Percentiles rank a stretch among this genome's conserved stretches.
Conservation (phyloP, 2,329 filamentous ascomycete species). For the Neocucurbitaria cava region DNA sequence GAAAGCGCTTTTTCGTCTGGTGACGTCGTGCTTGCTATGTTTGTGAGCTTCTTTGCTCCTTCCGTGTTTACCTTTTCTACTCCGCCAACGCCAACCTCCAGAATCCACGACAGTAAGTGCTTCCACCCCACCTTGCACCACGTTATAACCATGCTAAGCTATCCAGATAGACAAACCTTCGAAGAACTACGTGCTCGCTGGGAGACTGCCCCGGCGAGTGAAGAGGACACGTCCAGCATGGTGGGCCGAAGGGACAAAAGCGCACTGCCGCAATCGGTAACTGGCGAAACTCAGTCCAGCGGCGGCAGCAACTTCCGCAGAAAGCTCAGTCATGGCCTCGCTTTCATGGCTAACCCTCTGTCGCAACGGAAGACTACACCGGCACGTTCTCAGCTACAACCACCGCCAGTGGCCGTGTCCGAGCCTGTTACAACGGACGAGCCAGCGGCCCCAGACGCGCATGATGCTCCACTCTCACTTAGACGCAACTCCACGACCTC, state of each 20-base stretch:
- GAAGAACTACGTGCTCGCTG: slow-evolving; percentile 42
- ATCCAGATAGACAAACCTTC: slow-evolving; percentile 42
- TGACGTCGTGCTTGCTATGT: slow-evolving; percentile 18
- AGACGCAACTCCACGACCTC: slow-evolving; percentile 4
- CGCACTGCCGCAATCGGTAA: slow-evolving; percentile 13
- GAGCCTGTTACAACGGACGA: slow-evolving; percentile 12
- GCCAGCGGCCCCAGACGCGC: slow-evolving; percentile 5
- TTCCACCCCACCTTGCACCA: slow-evolving; percentile 12
- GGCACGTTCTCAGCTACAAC: slow-evolving; percentile 15
- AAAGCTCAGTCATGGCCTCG: slow-evolving; percentile 43
- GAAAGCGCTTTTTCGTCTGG: slow-evolving; percentile 3
- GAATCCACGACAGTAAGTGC: slow-evolving; percentile 21
- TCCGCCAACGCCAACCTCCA: slow-evolving; percentile 11
- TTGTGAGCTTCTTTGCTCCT: slow-evolving; percentile 16
- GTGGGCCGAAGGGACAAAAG: slow-evolving; percentile 35
- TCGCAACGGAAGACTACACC: slow-evolving; percentile 36
- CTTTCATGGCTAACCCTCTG: slow-evolving; percentile 41
- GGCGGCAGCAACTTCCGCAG: slow-evolving; percentile 38
- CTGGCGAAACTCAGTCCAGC: slow-evolving; percentile 12
- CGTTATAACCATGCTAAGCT: slow-evolving; percentile 42
- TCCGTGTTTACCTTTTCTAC: slow-evolving; percentile 20
- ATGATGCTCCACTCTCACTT: slow-evolving; percentile 17
- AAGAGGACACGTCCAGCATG: slow-evolving; percentile 27
- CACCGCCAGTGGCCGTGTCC: slow-evolving; percentile 17
- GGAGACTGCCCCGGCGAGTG: slow-evolving; percentile 33